A percentile compares a stretch with the other conserved stretches of the same genome.
Evolutionary conservation across 2,329 filamentous ascomycete species (phyloP).

Genomic region (Blastomyces parvus): DNA sequence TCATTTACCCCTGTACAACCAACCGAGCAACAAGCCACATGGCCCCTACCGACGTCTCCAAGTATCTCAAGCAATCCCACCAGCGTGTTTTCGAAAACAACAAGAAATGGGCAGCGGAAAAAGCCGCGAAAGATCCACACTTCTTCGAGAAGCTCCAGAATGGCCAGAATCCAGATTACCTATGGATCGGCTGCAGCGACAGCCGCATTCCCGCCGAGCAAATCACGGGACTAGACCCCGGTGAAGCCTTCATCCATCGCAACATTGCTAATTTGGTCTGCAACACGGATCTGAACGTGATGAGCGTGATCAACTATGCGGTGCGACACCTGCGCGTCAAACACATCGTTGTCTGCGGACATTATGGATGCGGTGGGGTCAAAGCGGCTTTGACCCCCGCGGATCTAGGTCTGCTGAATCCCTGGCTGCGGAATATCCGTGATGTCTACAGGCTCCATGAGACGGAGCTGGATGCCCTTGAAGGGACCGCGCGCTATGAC

Average conservation of each 20-base stretch:
- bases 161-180: conserved; percentile 60
- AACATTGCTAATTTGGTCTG: conserved; percentile 29
- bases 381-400: conserved; percentile 53
- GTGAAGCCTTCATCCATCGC: conserved; percentile 28
- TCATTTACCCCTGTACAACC: neutral
- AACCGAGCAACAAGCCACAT: neutral
- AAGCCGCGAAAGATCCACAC: conserved; percentile 49
- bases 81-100: conserved; percentile 62
- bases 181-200: conserved; percentile 37
- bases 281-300: conserved; percentile 24
- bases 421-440: conserved; percentile 64
- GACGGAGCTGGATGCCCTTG: conserved; percentile 47
- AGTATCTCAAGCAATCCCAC: conserved; percentile 41
- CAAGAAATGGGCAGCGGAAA: conserved; percentile 53
- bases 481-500: conserved; percentile 18
- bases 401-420: conserved; percentile 61
- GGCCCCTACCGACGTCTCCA: conserved; percentile 4
- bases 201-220: conserved; percentile 27
- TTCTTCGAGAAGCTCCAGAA: conserved; percentile 57
- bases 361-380: conserved; percentile 59
- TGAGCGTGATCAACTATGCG: conserved; percentile 27
- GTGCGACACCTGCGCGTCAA: conserved; percentile 43
- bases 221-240: conserved; percentile 26
- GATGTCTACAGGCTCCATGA: conserved; percentile 66
- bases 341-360: conserved; percentile 61